phyloP scores from a whole-genome alignment of 2,329 filamentous ascomycete genomes.

The Mariannaea elegans region DNA sequence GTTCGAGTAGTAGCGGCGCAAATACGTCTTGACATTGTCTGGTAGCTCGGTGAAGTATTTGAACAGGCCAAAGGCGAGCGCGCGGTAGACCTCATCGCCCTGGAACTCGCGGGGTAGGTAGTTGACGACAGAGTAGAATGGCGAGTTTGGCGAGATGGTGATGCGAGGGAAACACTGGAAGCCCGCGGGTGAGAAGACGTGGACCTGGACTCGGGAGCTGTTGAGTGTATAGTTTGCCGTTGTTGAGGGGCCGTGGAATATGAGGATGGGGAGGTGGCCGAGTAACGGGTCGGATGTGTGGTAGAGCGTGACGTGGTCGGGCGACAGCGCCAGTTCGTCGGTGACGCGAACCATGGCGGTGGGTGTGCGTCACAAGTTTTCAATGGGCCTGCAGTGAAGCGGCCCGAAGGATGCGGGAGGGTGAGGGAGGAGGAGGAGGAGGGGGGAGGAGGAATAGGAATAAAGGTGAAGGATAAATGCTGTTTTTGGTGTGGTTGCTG shows the following conservation, averaged over 20 bases:
- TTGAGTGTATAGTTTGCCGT: constrained; percentile 87
- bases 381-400: constrained; percentile 33
- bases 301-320: constrained; percentile 87
- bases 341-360: constrained; percentile 84
- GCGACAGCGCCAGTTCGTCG: constrained; percentile 79
- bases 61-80: constrained; percentile 88
- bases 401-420: constrained; percentile 19
- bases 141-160: constrained; percentile 91
- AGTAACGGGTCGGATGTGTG: constrained; percentile 87
- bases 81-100: constrained; percentile 92
- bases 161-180: constrained; percentile 90
- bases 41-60: constrained; percentile 95
- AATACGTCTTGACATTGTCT: constrained; percentile 74
- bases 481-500: constrained; percentile 4
- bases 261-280: constrained; percentile 80
- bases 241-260: constrained; percentile 93
- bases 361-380: constrained; percentile 43
- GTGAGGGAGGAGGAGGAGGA: constrained; percentile 28
- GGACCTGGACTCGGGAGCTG: constrained; percentile 92
- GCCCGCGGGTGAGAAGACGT: constrained; percentile 89
- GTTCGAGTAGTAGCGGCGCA: constrained; percentile 67
- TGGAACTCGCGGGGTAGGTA: constrained; percentile 93
- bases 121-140: constrained; percentile 89
- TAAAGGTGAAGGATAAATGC: background rate
- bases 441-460: background rate